These are phyloP conservation scores for Entomortierella lignicola DNA, from an alignment of 192 early-diverging fungal genomes.

Conservation along the genomic window DNA sequence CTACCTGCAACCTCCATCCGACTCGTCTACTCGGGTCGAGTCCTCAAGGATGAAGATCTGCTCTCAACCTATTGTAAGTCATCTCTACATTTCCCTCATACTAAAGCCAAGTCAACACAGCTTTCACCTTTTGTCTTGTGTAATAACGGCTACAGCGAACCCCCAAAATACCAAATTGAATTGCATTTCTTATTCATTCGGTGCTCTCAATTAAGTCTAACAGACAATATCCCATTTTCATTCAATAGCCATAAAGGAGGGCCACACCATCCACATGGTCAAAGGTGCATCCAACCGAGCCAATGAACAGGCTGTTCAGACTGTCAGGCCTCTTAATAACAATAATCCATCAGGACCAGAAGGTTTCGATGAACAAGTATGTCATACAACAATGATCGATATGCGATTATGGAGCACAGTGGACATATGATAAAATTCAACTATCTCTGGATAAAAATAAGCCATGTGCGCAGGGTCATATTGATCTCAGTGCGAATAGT, in stretches of 20 bases:
- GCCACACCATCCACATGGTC: conserved; percentile 93
- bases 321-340: conserved; percentile 55
- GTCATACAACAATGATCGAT: background rate
- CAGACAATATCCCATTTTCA: conserved; percentile 4
- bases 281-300: conserved; percentile 66
- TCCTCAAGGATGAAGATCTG: conserved; percentile 92
- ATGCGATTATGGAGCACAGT: no score
- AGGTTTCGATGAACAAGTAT: conserved; percentile 47
- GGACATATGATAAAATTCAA: no score
- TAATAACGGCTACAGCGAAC: conserved; percentile 11
- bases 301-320: conserved; percentile 52
- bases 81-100: no score
- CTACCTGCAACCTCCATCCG: conserved; percentile 75
- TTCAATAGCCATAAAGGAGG: conserved; percentile 75
- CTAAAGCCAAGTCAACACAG: background rate
- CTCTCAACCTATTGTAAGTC: conserved; percentile 74
- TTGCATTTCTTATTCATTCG: no score
- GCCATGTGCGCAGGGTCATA: background rate
- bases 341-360: conserved; percentile 30
- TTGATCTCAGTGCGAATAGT: background rate
- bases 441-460: background rate
- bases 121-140: conserved; percentile 8
- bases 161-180: conserved; percentile 11
- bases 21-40: conserved; percentile 91
- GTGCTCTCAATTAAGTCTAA: conserved; percentile 2